phyloP scores from a whole-genome alignment of 306 rosid genomes.

The Quercus parvula region DNA sequence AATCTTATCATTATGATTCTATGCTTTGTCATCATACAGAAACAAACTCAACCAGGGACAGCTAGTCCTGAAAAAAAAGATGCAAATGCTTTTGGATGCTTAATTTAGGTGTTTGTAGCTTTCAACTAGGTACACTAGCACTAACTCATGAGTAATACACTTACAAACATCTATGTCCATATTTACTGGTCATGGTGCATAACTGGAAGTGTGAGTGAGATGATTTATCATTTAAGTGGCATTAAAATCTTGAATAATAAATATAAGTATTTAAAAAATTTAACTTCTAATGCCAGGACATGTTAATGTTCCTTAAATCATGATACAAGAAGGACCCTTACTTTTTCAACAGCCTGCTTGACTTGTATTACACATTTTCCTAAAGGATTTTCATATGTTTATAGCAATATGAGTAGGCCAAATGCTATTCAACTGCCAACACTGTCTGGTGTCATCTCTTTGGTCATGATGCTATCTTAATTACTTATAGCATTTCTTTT shows the following conservation, averaged over 20 bases:
- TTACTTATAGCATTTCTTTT: constrained; percentile 6
- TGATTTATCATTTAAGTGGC: background rate
- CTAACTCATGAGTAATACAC: background rate
- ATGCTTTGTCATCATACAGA: background rate
- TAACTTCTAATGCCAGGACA: background rate
- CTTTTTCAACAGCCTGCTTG: background rate
- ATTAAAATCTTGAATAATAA: background rate
- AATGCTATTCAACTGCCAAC: background rate
- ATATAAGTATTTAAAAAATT: background rate
- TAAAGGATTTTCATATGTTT: background rate
- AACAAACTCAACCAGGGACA: background rate
- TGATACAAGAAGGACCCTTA: background rate
- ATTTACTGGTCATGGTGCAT: background rate
- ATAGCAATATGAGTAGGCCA: background rate
- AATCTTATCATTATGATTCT: background rate
- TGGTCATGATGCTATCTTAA: constrained; percentile 9
- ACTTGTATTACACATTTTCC: background rate
- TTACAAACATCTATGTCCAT: background rate
- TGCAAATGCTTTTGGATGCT: background rate
- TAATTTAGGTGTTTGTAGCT: background rate
- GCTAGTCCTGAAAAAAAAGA: background rate
- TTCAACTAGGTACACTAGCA: background rate
- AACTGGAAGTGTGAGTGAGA: background rate
- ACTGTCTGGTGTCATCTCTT: constrained; percentile 11
- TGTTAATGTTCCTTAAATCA: background rate